Evolutionary conservation across 164 flowering plant genomes (phyloP), one percentile per base, ranked within the genome.

Genomic region (Umbellularia californica): DNA sequence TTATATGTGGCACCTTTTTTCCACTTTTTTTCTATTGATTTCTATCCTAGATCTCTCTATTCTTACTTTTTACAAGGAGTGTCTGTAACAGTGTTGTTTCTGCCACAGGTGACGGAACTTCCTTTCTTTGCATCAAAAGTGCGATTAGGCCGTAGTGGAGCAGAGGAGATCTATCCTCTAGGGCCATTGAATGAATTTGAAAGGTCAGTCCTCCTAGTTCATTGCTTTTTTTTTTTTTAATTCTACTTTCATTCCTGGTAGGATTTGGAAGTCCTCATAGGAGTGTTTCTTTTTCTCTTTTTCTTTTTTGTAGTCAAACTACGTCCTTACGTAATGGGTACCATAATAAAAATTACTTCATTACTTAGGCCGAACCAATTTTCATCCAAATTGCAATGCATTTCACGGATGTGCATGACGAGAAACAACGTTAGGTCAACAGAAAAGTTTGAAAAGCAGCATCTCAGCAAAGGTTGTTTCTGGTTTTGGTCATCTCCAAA

Each of bases 81-180:
- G 10, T 65, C 22, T 25, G 20, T 23, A 14, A 28, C 25, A 66
- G 17, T 25, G 3, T 27, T 66, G 69, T 27, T 28, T 58, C 35
- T 51, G 14, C 65, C 75, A 12, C 81, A 93, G 98, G 97, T 95
- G 77, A 94, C 98, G 15, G 98, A 91, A 80, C 93, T 96, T 25
- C 98, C 98, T 1, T 95, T 88, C 85, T 95, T 95, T 72, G 97
- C 99, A 58, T 79, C 95, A 22, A 92, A 92, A 75, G 94, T 95
- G 47, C 82, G 90, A 58, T 89, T 95, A 50, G 98, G 99, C 50
- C 95, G 95, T 17, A 67, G 33, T 74, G 98, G 98, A 69, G 90
- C 79, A 1, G 99, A 95, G 81, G 99, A 95, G 79, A 84, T 93
- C 41, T 84, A 77, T 77, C 89, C 90, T 47, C 90, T 95, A 20